phyloP scores from a whole-genome alignment of 192 early-diverging fungal species.

The Coemansia sp. region DNA sequence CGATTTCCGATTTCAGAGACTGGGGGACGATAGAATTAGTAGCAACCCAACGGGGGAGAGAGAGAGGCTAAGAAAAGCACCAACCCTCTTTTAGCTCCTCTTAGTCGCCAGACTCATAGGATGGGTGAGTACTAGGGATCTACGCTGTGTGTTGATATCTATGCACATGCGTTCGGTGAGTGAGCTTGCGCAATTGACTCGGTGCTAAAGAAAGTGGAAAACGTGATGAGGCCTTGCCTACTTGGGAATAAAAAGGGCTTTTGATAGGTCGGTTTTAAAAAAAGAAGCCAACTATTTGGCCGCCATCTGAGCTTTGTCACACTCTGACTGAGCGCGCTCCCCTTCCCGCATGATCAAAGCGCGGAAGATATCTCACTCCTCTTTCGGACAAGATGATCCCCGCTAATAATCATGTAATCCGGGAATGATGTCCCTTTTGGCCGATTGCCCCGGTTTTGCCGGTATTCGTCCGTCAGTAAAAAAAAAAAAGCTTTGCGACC shows the following conservation, averaged over 20 bases:
- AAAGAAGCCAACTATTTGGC: background rate
- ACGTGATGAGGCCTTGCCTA: background rate
- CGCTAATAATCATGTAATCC: no score
- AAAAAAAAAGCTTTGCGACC: no score
- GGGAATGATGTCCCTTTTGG: no score
- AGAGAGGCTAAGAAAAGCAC: background rate
- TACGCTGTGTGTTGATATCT: background rate
- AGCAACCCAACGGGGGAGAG: background rate
- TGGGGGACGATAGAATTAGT: background rate
- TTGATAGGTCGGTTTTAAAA: background rate
- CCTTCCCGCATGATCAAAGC: background rate
- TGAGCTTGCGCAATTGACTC: background rate
- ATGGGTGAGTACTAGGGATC: background rate
- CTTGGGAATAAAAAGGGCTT: background rate
- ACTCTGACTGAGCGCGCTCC: background rate
- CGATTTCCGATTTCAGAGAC: slow-evolving; percentile 7
- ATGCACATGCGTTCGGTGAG: background rate
- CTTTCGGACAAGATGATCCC: background rate
- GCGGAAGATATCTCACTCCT: background rate
- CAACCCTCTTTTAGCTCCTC: background rate
- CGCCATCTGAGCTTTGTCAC: background rate
- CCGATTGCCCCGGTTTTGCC: no score
- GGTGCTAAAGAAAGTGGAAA: background rate
- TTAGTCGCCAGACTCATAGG: background rate
- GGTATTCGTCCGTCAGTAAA: no score